Base-by-base conservation (phyloP, 371 early-diverging fungal species). In the Apophysomyces sp. region DNA sequence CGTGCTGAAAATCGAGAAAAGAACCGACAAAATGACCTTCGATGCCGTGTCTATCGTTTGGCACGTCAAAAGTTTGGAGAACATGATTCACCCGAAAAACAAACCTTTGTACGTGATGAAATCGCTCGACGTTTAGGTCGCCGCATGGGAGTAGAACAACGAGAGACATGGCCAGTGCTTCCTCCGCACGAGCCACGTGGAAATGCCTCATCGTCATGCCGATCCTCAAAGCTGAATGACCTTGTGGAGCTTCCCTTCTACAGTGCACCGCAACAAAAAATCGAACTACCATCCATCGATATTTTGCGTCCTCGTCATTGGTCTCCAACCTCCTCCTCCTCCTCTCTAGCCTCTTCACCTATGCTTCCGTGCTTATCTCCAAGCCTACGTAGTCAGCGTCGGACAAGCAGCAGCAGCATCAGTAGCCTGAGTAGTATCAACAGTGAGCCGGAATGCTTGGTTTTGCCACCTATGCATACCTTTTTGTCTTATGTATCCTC, bases 11-110 rank as follows among this genome's bases (percentile, higher is more conserved):
- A 86, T 40, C 72, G 81, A 55, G 86, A 86, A 52, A 86, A 86
- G 53, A 86, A 89, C 59, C 73, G 83, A 54, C 77, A 85, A 53
- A 89, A 89, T 61, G 89, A 89, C 55, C 69, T 88, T 63, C 73
- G 89, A 21, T 89, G 88, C 55, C 86, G 89, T 44, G 89, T 89
- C 2, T 88, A 89, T 68, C 81, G 87, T 5, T 72, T 85, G 41
- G 89, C 89, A 2, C 72, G 85, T 9, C 84, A 85, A 61, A 81
- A 78, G 34, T 89, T 84, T 65, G 89, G 88, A 13, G 78, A 81
- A 11, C 73, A 73, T 11, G 83, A 86, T 39, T 80, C 85, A 12
- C 67, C 72, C 2, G 85, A 82, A 54, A 83, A 86, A 21, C 82
- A 85, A 55, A 76, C 78, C 0, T 89, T 86, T 80, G 83, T 89